Base-by-base conservation (phyloP, 129 eudicot genomes). In the Saposhnikovia divaricata region DNA sequence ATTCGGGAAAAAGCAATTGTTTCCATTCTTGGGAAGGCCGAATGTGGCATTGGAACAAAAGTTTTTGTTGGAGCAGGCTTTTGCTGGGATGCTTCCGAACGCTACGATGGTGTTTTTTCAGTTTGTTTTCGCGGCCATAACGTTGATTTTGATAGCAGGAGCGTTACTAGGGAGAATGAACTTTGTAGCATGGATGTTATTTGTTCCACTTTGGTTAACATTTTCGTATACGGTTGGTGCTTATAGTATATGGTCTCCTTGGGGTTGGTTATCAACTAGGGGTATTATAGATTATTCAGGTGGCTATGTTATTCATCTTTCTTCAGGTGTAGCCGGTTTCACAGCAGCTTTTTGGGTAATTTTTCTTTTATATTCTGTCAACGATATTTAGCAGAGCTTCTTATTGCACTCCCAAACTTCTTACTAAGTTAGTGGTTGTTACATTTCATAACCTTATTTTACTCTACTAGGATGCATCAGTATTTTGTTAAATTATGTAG, bases 71-170 rank as follows among this genome's bases (percentile, higher is more conserved):
- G 70, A 79, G 23, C 70, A 70, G 44, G 89, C 97, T 0, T 92
- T 92, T 82, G 12, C 71, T 0, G 94, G 92, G 23, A 87, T 79
- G 85, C 80, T 92, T 6, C 97, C 97, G 0, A 92, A 82, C 21
- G 93, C 93, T 11, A 89, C 94, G 0, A 92, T 92, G 97, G 85
- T 92, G 31, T 92, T 81, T n/a, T 92, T 92, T 79, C 97, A 92
- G 81, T 92, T 92, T 68, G 92, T 89, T 57, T 92, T 92, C 28
- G 97, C 97, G 0, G 94, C 97, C 0, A 92, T 92, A 80, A 92
- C 97, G 18, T 73, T 89, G 89, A 92, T 92, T 57, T 79, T 89
- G 87, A 84, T 89, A 27, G 97, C 92, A 15, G 97, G 97, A 4
- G 97, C 94, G 4, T 47, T 92, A 53, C 76, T 92, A 4, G 97